Conservation (phyloP, 495 filamentous ascomycete species). For the Evernia prunastri region DNA sequence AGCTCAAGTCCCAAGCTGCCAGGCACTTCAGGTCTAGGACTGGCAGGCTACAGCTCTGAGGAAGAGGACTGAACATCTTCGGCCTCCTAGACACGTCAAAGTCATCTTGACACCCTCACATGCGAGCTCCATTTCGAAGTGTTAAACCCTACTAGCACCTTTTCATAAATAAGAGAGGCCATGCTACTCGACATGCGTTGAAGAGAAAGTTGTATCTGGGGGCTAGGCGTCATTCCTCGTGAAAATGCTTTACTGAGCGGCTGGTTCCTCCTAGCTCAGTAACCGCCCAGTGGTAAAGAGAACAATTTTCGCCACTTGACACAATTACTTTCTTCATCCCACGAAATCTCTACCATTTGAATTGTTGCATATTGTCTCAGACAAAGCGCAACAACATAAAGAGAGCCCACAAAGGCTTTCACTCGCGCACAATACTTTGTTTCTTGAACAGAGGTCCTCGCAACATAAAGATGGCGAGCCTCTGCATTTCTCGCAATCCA, state of each 20-base stretch:
- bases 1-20: background rate
- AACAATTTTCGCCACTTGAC: background rate
- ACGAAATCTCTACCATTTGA: background rate
- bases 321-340: background rate
- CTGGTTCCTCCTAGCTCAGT: background rate
- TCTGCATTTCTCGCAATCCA: conserved; percentile 9
- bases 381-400: conserved; percentile 3
- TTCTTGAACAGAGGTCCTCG: background rate
- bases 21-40: conserved; percentile 28
- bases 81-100: background rate
- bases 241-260: background rate
- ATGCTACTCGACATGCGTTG: background rate
- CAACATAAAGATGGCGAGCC: conserved; percentile 4
- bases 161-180: background rate
- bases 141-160: background rate
- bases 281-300: background rate
- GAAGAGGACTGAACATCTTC: conserved; percentile 32
- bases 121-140: background rate
- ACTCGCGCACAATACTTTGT: conserved; percentile 7
- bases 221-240: background rate
- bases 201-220: background rate
- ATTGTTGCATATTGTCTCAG: background rate
- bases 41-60: conserved; percentile 41
- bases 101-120: background rate
- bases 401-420: background rate